Conservation (phyloP, 768 basidiomycete species). For the Pleurotus cornucopiae region DNA sequence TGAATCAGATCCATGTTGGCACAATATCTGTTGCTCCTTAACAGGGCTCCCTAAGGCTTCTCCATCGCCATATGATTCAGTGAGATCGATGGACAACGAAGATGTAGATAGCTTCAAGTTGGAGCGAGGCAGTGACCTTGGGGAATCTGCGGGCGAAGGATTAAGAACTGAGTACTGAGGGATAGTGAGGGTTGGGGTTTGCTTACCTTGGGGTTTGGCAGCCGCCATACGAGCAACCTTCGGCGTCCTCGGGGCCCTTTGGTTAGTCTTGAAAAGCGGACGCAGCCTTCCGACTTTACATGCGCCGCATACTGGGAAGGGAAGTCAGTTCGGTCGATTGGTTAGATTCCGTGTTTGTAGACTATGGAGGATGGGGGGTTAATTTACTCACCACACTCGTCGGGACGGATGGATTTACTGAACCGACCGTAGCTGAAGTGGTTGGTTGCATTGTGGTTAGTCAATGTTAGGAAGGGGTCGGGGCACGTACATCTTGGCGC, state of each 20-base stretch:
- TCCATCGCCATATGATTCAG: constrained; percentile 12
- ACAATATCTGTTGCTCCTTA: neutral
- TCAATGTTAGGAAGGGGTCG: neutral
- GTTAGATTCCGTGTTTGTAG: no score
- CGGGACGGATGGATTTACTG: constrained; percentile 66
- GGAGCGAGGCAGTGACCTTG: constrained; percentile 16
- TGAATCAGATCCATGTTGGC: constrained; percentile 22
- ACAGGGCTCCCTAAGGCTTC: neutral
- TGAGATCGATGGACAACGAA: neutral
- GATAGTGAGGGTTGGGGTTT: neutral
- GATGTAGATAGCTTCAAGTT: neutral
- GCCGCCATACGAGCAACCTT: constrained; percentile 38
- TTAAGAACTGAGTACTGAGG: neutral
- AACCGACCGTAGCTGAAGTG: constrained; percentile 62
- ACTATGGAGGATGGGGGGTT: no score
- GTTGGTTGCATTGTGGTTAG: neutral
- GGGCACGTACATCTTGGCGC: constrained; percentile 51
- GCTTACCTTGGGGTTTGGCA: constrained; percentile 39
- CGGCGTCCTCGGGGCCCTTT: constrained; percentile 30
- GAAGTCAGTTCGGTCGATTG: no score
- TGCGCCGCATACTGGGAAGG: constrained; percentile 53
- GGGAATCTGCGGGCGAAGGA: constrained; percentile 26
- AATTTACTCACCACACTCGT: constrained; percentile 51
- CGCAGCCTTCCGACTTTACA: constrained; percentile 58
- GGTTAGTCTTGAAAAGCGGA: constrained; percentile 47